Base-by-base conservation (phyloP, 148 eudicot genomes). In the Fagopyrum tataricum region DNA sequence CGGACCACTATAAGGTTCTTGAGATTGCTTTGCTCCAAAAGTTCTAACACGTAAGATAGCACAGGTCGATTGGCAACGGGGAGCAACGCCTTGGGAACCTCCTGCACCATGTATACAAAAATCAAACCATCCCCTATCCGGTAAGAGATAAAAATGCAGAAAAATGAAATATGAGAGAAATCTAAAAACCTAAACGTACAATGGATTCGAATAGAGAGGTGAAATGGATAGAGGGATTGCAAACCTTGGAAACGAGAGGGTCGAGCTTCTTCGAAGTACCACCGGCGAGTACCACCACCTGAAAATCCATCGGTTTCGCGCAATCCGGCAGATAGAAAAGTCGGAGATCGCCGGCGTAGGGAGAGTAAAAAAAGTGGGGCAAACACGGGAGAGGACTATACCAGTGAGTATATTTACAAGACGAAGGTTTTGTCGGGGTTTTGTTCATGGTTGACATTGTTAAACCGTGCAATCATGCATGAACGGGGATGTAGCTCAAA, bases 251-350 rank as follows among this genome's bases (percentile, higher is more conserved):
- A 64, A 91, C 91, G 20, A 95, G 96, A 84, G 97, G 99, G 17
- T 77, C 78, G 40, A 95, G 92, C 8, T 80, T 81, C 72, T 90
- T 92, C 41, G 90, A 90, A 75, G 91, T 83, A 58, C 97, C 99
- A 17, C 99, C 99, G n/a, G 99, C 99, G 26, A 95, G 78, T 7
- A 95, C 99, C 21, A 95, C 96, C 61, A 92, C 99, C 76, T 95
- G 99, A 77, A 95, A 95, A 88, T 95, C 99, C 97, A 95, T 95
- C 10, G 18, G 59, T 46, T 31, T 21, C 49, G 47, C 58, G 21
- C 23, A 61, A 42, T 44, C 37, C 15, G 17, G 4, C 61, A 61
- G 31, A 64, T 21, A 42, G 43, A 64, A 39, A 21, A 44, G 72
- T n/a, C 14, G 6, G 64, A 79, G 49, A 59, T 31, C 37, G 52